A percentile compares a stretch with the other conserved stretches of the same genome.
Conservation (phyloP, 148 eudicot species). For the Euryodendron excelsum region DNA sequence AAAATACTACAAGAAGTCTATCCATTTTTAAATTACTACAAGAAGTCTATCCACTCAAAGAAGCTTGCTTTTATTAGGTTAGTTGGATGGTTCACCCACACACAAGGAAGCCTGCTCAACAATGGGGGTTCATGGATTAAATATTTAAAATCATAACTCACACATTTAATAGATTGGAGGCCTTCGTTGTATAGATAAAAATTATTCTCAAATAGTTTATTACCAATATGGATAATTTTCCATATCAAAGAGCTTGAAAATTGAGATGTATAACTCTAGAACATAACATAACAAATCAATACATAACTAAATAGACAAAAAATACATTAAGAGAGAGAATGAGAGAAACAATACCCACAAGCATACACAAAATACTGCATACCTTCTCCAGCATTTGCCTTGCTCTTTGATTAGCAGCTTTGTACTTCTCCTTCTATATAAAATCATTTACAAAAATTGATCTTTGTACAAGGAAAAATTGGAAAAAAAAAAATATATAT, state of each 20-base stretch:
- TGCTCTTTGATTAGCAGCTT: slow-evolving; percentile 79
- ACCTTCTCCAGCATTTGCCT: slow-evolving; percentile 77
- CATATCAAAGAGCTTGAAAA: not conserved
- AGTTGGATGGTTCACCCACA: not conserved
- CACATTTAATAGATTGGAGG: not conserved
- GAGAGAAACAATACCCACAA: not conserved
- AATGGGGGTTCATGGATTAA: not conserved
- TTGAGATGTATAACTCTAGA: not conserved
- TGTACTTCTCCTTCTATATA: slow-evolving; percentile 67
- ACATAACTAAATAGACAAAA: not conserved
- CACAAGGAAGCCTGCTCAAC: too few species aligned
- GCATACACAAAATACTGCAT: too few species aligned
- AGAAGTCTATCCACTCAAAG: not conserved
- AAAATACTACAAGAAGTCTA: too few species aligned
- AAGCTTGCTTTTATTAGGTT: not conserved
- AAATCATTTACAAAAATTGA: not conserved
- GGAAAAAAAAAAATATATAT: not conserved
- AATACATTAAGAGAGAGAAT: not conserved
- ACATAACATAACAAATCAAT: not conserved
- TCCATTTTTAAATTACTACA: not conserved
- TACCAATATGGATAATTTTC: not conserved
- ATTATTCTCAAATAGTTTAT: not conserved
- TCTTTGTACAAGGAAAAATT: not conserved
- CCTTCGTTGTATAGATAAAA: not conserved
- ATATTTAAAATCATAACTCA: not conserved